Evolutionary conservation across 495 filamentous ascomycete genomes (phyloP).

Genomic region (Chaetomidium leptoderma): DNA sequence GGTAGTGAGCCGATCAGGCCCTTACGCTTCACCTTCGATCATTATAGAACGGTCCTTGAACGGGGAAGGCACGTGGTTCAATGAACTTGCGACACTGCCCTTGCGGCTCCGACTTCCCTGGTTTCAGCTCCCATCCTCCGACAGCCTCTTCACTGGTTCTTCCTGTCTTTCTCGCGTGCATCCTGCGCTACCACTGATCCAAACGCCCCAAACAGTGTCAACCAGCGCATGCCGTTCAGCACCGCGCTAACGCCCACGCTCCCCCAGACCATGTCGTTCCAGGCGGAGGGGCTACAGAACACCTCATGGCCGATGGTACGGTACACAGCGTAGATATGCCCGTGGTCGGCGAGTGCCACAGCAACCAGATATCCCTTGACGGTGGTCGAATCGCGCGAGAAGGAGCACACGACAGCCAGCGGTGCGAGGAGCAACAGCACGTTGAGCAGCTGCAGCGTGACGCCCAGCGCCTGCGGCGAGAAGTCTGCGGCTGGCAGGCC

Average conservation of each 20-base stretch:
- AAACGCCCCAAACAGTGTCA: conserved; percentile 51
- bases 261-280: conserved; percentile 59
- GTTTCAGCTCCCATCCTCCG: background rate
- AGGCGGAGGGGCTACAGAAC: conserved; percentile 45
- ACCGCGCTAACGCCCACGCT: conserved; percentile 51
- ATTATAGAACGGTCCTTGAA: too few relatives aligned
- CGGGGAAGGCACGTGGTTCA: too few relatives aligned
- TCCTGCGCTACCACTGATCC: conserved; percentile 27
- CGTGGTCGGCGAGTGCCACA: conserved; percentile 56
- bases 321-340: conserved; percentile 57
- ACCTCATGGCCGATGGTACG: conserved; percentile 47
- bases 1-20: too few relatives aligned
- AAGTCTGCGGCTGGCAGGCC: conserved; percentile 22
- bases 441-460: conserved; percentile 58
- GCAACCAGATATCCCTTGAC: conserved; percentile 51
- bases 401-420: conserved; percentile 48
- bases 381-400: conserved; percentile 49
- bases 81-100: too few relatives aligned
- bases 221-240: conserved; percentile 48
- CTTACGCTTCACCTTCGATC: too few relatives aligned
- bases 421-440: conserved; percentile 52
- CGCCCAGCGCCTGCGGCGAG: conserved; percentile 44
- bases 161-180: background rate
- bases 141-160: background rate
- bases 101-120: background rate